Base-by-base conservation (phyloP, 257 asterid genomes). In the Cordia subcordata region DNA sequence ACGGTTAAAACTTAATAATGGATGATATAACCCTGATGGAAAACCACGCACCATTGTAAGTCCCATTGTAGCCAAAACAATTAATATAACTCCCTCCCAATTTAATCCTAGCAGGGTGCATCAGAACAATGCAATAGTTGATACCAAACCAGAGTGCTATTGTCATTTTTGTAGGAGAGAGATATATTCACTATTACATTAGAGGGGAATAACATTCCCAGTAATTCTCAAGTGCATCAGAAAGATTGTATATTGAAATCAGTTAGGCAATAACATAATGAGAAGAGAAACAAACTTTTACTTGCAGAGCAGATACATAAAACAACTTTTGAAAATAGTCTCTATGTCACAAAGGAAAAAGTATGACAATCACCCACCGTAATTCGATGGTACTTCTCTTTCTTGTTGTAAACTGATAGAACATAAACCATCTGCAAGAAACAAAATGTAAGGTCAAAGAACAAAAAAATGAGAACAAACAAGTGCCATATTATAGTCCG, bases 361-460 rank as follows among this genome's bases (percentile, higher is more conserved):
- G 50, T 53, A 72, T 49, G 72, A 49, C 66, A 14, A n/a, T 42
- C 45, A 42, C 75, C 2, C 70, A 90, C 94, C 88, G 88, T 85
- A 61, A 87, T 82, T 58, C 82, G 79, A 19, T 82, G 75, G 68
- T 79, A 45, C 71, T 68, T 78, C 68, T 87, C 97, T 77, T 82
- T 90, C 93, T 81, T 90, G 90, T 78, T 83, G 76, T 87, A 87
- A 49, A 90, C 85, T 16, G 93, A 90, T 71, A 90, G 66, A 65
- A 90, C 96, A 58, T 87, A 90, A 73, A 90, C 89, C 94, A 87
- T 87, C 96, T 90, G 96, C 72, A 49, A 70, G 67, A 65, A 69
- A 72, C 59, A 65, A 58, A 49, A 57, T 61, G 60, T 50, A 18
- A 44, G 22, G 63, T 63, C 56, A 64, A 64, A 53, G 51, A 69